Evolutionary conservation across 257 asterid species (phyloP).

Genomic region (Lavandula angustifolia): DNA sequence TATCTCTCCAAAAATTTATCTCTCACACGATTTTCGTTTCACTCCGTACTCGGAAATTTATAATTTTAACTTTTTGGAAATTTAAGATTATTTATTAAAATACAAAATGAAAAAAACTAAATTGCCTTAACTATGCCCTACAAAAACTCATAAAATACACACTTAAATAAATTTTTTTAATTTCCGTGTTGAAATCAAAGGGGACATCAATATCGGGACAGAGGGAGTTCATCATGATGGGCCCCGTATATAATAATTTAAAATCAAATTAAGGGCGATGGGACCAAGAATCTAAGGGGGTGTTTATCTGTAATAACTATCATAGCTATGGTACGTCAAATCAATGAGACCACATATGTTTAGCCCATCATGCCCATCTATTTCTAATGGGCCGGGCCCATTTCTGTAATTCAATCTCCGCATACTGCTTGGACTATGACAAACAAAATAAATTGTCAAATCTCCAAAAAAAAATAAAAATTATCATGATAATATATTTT

Average conservation of each 20-base stretch:
- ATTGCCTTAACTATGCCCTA: no score
- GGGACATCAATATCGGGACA: no score
- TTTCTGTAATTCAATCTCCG: not conserved
- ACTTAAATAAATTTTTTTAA: no score
- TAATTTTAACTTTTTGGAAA: no score
- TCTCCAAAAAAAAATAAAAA: not conserved
- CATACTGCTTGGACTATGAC: not conserved
- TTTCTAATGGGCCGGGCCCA: conserved; percentile 17
- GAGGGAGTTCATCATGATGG: not conserved
- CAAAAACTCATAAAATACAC: no score
- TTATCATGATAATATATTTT: no score
- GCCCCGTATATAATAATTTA: conserved; percentile 18
- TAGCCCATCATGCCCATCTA: conserved; percentile 20
- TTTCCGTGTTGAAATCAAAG: no score
- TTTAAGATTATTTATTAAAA: no score
- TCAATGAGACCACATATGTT: conserved; percentile 27
- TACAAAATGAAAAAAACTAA: no score
- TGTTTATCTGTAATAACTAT: conserved; percentile 18
- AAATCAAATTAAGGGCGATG: conserved; percentile 12
- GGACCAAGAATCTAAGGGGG: conserved; percentile 34
- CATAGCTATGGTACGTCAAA: conserved; percentile 19
- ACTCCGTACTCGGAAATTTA: no score
- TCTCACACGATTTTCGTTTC: no score
- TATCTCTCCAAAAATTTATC: no score
- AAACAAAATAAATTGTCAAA: not conserved